These are phyloP conservation scores for Sambucus nigra DNA, from an alignment of 129 eudicot genomes.

Conservation along the genomic window DNA sequence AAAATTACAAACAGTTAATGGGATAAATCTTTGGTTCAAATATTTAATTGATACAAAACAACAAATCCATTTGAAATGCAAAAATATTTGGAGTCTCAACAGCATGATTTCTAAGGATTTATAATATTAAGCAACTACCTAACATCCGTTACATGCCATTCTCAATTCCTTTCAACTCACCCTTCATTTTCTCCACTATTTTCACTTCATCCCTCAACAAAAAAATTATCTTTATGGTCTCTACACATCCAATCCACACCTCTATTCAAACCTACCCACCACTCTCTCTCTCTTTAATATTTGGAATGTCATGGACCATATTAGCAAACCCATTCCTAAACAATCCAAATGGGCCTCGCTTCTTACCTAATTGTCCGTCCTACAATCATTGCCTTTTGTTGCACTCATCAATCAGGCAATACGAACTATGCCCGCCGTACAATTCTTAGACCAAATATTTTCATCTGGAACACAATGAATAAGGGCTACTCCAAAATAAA, in stretches of 20 bases:
- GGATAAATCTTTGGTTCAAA: too few species aligned
- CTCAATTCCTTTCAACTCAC: neutral
- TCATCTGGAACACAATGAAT: slow-evolving; percentile 41
- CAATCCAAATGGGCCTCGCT: slow-evolving; percentile 22
- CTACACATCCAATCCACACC: neutral
- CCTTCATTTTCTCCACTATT: neutral
- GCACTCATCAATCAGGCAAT: slow-evolving; percentile 7
- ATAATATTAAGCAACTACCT: neutral
- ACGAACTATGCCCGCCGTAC: slow-evolving; percentile 30
- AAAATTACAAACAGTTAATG: too few species aligned
- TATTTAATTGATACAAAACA: too few species aligned
- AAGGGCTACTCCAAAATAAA: slow-evolving; percentile 29
- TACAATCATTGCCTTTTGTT: slow-evolving; percentile 29
- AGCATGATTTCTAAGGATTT: too few species aligned
- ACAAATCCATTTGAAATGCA: too few species aligned
- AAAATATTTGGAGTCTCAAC: too few species aligned
- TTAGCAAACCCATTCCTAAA: slow-evolving; percentile 36
- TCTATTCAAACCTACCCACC: slow-evolving; percentile 3
- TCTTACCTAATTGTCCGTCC: slow-evolving; percentile 11
- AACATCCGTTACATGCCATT: neutral
- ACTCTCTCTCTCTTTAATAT: slow-evolving; percentile 12
- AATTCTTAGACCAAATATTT: slow-evolving; percentile 34
- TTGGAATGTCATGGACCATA: slow-evolving; percentile 44
- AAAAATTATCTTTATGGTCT: slow-evolving; percentile 4
- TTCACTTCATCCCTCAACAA: slow-evolving; percentile 3